Evolutionary conservation across 257 asterid genomes (phyloP).

Genomic region (Solanum clarkiae): DNA sequence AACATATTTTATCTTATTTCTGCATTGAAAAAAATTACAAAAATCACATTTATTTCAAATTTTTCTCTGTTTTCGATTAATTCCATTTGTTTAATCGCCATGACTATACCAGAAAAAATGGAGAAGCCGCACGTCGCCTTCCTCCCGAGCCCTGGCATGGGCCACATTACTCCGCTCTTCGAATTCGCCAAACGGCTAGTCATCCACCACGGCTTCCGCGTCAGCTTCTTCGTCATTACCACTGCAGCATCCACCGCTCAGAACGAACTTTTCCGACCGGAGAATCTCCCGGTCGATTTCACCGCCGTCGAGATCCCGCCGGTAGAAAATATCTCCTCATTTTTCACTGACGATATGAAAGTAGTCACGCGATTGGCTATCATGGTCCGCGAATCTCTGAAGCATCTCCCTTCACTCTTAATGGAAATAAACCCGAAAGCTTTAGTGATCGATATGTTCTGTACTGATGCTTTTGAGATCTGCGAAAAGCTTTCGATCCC

Average conservation of each 20-base stretch:
- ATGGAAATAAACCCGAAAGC: background rate
- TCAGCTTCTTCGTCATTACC: slow-evolving; percentile 26
- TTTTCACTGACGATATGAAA: slow-evolving; percentile 9
- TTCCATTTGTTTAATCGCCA: background rate
- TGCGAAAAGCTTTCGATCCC: slow-evolving; percentile 22
- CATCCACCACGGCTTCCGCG: slow-evolving; percentile 6
- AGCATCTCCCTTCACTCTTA: slow-evolving; percentile 6
- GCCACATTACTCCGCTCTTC: slow-evolving; percentile 28
- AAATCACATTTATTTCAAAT: background rate
- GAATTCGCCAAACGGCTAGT: slow-evolving; percentile 26
- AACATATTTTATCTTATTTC: background rate
- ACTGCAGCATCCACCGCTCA: slow-evolving; percentile 28
- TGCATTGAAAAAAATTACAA: background rate
- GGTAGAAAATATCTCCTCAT: slow-evolving; percentile 6
- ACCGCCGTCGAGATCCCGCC: slow-evolving; percentile 24
- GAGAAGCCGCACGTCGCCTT: slow-evolving; percentile 17
- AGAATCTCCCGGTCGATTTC: slow-evolving; percentile 7
- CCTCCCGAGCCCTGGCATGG: slow-evolving; percentile 42
- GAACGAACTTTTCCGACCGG: slow-evolving; percentile 6
- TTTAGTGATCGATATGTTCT: slow-evolving; percentile 21
- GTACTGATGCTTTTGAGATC: slow-evolving; percentile 24
- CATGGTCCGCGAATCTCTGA: slow-evolving; percentile 15
- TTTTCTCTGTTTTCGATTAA: background rate
- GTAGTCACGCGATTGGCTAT: slow-evolving; percentile 5
- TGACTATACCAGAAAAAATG: background rate